phyloP scores from a whole-genome alignment of 768 basidiomycete genomes.

The Galerina sulciceps region DNA sequence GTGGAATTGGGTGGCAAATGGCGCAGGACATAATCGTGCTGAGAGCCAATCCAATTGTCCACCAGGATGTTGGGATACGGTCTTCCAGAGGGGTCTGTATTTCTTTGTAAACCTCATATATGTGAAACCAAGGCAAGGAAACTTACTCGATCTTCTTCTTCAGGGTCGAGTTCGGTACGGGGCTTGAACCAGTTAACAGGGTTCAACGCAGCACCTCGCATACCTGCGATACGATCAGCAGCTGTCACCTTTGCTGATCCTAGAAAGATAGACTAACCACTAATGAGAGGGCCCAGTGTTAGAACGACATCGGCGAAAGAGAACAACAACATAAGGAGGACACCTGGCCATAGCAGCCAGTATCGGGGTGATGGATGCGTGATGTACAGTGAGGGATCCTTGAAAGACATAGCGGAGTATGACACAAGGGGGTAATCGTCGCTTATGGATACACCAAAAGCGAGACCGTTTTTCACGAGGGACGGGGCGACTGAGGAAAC shows the following conservation, averaged over 20 bases:
- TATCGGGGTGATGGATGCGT: constrained; percentile 56
- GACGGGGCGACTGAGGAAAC: constrained; percentile 49
- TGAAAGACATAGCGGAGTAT: constrained; percentile 50
- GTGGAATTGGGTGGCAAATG: constrained; percentile 57
- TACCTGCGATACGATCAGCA: constrained; percentile 10
- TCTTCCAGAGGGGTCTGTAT: constrained; percentile 49
- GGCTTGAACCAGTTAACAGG: constrained; percentile 33
- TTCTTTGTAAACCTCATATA: background rate
- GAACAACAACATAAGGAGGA: constrained; percentile 64
- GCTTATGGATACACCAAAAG: constrained; percentile 43
- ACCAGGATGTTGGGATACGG: constrained; percentile 59
- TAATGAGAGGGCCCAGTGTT: constrained; percentile 39
- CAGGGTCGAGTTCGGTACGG: constrained; percentile 31
- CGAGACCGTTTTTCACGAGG: constrained; percentile 55
- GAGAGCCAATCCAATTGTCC: constrained; percentile 52
- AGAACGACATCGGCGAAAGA: constrained; percentile 58
- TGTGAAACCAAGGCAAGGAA: background rate
- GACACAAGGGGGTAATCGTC: constrained; percentile 47
- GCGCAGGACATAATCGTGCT: constrained; percentile 54
- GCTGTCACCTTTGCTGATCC: background rate
- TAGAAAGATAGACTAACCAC: constrained; percentile 22
- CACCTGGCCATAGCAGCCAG: constrained; percentile 69
- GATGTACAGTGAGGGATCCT: constrained; percentile 43
- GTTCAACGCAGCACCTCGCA: constrained; percentile 26
- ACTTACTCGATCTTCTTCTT: constrained; percentile 49